Base-by-base conservation (phyloP, 1,284 basidiomycete species). In the Neolentinus lepideus region DNA sequence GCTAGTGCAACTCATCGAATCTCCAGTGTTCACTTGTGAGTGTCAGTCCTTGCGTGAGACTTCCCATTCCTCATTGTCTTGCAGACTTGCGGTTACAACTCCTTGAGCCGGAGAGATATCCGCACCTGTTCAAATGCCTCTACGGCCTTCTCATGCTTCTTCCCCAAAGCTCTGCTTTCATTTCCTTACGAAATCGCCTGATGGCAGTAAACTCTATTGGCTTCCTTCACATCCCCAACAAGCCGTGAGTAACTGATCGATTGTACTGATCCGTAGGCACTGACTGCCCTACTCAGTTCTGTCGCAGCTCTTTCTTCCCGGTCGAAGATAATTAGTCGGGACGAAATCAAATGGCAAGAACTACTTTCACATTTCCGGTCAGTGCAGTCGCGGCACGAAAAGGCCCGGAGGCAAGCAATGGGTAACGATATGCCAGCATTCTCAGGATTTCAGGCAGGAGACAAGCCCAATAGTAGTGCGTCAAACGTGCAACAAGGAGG, bases 81-180 rank as follows among this genome's bases (percentile, higher is more conserved):
- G 4, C 63, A 96, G 94, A 96, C 67, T 80, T 99, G n/a, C 90
- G 96, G 16, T 76, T 99, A 2, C 97, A 99, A 71, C 81, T 99
- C 4, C 80, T 99, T 45, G 97, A 99, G 68, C 97, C 97, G 4
- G 96, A 99, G 62, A 85, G 88, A 82, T 88, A 98, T 67, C 96
- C 97, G 0, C 92, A 92, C 72, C 77, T 99, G 22, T 95, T 96
- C 80, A 99, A 99, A 69, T 98, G 95, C 63, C 77, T 99, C 6
- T 99, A 99, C 67, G 97, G 97, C 0, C 77, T 99, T 12, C 77
- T 99, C 60, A 99, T 99, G 97, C 78, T 99, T 55, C 75, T 99
- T 9, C 97, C 97, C 0, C 97, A 99, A 74, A 97, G 93, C 67
- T 90, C 90, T 38, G 97, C 97, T 0, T 99, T 99, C 67, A 85